These are phyloP conservation scores for Blastomyces emzantsi DNA, from an alignment of 2,329 filamentous ascomycete genomes.

Conservation along the genomic window DNA sequence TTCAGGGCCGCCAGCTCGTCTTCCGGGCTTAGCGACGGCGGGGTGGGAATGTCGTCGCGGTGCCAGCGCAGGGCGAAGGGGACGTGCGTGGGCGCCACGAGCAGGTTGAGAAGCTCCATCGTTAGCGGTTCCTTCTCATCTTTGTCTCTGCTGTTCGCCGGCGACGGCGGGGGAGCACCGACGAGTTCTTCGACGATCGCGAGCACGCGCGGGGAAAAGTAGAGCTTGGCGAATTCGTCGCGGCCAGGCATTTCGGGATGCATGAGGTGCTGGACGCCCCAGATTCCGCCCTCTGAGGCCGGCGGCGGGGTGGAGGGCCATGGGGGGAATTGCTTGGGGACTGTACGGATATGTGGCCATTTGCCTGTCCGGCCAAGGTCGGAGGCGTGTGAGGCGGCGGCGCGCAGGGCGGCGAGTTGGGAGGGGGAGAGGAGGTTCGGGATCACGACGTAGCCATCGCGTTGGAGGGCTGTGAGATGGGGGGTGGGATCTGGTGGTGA, in stretches of 20 bases:
- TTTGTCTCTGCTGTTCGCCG: conserved; percentile 14
- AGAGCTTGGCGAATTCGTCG: conserved; percentile 54
- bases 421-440: conserved; percentile 51
- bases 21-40: conserved; percentile 47
- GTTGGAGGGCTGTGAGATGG: conserved; percentile 49
- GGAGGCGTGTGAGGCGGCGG: conserved; percentile 50
- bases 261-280: conserved; percentile 81
- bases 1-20: conserved; percentile 57
- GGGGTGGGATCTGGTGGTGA: conserved; percentile 20
- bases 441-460: conserved; percentile 68
- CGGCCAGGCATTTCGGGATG: conserved; percentile 60
- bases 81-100: conserved; percentile 57
- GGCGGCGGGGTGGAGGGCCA: conserved; percentile 54
- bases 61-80: conserved; percentile 78
- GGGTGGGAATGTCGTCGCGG: conserved; percentile 65
- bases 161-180: conserved; percentile 21
- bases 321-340: conserved; percentile 85
- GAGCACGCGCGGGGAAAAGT: conserved; percentile 62
- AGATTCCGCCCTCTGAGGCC: conserved; percentile 55
- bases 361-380: conserved; percentile 55
- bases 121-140: conserved; percentile 53
- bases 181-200: conserved; percentile 57
- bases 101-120: conserved; percentile 82
- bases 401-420: conserved; percentile 52
- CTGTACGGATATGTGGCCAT: conserved; percentile 75